phyloP scores from a whole-genome alignment of 139 green algal species.

The Nannochloris sp. region DNA sequence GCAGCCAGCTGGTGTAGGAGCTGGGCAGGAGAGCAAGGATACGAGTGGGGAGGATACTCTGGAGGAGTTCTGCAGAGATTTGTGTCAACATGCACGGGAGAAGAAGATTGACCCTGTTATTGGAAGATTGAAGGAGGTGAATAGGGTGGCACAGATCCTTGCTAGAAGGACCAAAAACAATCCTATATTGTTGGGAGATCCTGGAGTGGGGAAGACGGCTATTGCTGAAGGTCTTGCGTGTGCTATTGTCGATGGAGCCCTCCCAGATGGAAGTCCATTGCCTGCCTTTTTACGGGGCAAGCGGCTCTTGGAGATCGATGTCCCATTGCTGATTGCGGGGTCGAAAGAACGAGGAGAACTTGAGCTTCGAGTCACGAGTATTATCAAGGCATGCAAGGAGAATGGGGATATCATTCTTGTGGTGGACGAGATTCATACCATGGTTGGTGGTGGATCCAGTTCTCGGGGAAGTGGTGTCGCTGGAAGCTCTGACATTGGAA shows the following conservation, averaged over 20 bases:
- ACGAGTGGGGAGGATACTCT: conserved; percentile 40
- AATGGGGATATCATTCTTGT: conserved; percentile 87
- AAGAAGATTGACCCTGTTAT: conserved; percentile 88
- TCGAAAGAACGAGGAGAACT: conserved; percentile 95
- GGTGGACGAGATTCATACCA: conserved; percentile 88
- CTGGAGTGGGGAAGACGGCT: conserved; percentile 85
- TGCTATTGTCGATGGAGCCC: conserved; percentile 51
- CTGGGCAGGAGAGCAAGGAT: background rate
- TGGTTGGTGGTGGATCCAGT: conserved; percentile 79
- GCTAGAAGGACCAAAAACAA: conserved; percentile 85
- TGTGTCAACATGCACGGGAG: conserved; percentile 59
- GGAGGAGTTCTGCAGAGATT: conserved; percentile 82
- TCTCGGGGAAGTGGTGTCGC: conserved; percentile 40
- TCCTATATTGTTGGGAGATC: conserved; percentile 94
- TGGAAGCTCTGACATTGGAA: conserved; percentile 87
- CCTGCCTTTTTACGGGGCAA: conserved; percentile 80
- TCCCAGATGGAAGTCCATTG: conserved; percentile 53
- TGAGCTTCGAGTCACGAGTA: conserved; percentile 81
- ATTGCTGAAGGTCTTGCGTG: conserved; percentile 86
- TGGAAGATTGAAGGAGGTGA: conserved; percentile 78
- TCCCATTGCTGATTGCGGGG: conserved; percentile 83
- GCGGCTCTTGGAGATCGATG: conserved; percentile 87
- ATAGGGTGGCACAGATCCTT: conserved; percentile 86
- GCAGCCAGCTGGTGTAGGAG: background rate
- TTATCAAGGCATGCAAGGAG: conserved; percentile 70